These are phyloP conservation scores for Coelastrella sp. DNA, from an alignment of 139 green algal species.

Conservation along the genomic window DNA sequence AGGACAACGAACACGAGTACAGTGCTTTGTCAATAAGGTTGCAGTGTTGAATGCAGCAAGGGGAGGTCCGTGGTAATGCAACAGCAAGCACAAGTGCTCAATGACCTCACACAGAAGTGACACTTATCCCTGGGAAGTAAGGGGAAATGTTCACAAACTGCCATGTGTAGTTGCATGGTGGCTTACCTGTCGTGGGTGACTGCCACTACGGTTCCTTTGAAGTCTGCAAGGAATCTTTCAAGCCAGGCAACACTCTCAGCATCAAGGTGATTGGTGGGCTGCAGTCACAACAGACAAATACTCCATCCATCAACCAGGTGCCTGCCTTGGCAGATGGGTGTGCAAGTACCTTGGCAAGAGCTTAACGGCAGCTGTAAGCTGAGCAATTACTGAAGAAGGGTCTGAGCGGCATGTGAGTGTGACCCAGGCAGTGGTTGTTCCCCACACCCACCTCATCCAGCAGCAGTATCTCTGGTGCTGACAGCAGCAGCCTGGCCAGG, in stretches of 20 bases:
- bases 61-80: too few species aligned
- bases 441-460: constrained; percentile 72
- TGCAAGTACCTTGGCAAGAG: too few species aligned
- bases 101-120: background rate
- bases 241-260: constrained; percentile 73
- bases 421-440: background rate
- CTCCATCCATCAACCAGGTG: background rate
- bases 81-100: background rate
- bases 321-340: too few species aligned
- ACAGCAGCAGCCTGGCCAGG: constrained; percentile 85
- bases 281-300: background rate
- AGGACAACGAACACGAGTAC: background rate
- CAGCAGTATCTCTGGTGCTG: constrained; percentile 87
- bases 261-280: constrained; percentile 89
- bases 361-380: too few species aligned
- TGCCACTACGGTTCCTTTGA: constrained; percentile 80
- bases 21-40: background rate
- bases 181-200: constrained; percentile 79
- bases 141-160: too few species aligned
- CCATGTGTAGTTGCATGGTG: background rate
- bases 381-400: too few species aligned
- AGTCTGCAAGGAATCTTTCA: constrained; percentile 62
- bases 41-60: too few species aligned
- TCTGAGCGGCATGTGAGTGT: too few species aligned
- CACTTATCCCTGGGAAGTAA: background rate